phyloP scores from a whole-genome alignment of 768 basidiomycete species.

The Botryobasidium botryosum region DNA sequence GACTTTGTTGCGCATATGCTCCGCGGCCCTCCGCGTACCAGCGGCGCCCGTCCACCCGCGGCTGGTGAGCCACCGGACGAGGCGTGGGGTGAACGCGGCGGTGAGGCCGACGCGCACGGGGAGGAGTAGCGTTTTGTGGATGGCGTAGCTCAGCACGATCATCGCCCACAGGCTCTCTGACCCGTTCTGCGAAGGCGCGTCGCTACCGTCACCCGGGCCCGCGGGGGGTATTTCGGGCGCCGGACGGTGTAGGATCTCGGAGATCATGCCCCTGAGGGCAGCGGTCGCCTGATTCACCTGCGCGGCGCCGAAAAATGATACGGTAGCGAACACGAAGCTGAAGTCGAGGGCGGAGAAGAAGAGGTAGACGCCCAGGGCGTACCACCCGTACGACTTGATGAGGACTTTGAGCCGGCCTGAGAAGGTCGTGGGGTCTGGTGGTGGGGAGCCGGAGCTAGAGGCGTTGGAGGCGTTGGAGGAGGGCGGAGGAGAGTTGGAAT shows the following conservation, averaged over 20 bases:
- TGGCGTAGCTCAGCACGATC: slow-evolving; percentile 79
- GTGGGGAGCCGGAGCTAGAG: too few species aligned
- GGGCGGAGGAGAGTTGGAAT: background rate
- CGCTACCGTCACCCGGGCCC: slow-evolving; percentile 33
- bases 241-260: slow-evolving; percentile 16
- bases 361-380: slow-evolving; percentile 82
- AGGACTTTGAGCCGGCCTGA: slow-evolving; percentile 63
- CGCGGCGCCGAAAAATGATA: slow-evolving; percentile 81
- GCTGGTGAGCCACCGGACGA: slow-evolving; percentile 71
- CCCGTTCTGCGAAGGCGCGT: slow-evolving; percentile 21
- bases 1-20: too few species aligned
- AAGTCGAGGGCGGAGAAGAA: slow-evolving; percentile 65
- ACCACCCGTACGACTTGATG: slow-evolving; percentile 88
- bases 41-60: slow-evolving; percentile 68
- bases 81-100: slow-evolving; percentile 61
- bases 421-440: slow-evolving; percentile 20
- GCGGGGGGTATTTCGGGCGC: slow-evolving; percentile 42
- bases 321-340: slow-evolving; percentile 60
- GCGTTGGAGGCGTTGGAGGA: background rate
- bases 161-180: slow-evolving; percentile 80
- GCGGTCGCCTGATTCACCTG: slow-evolving; percentile 55
- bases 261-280: slow-evolving; percentile 29
- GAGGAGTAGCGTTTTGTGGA: slow-evolving; percentile 89
- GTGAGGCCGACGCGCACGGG: slow-evolving; percentile 83
- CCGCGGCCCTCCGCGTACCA: slow-evolving; percentile 53